Base-by-base conservation (phyloP, 768 basidiomycete species). In the Calocybe cyanea region DNA sequence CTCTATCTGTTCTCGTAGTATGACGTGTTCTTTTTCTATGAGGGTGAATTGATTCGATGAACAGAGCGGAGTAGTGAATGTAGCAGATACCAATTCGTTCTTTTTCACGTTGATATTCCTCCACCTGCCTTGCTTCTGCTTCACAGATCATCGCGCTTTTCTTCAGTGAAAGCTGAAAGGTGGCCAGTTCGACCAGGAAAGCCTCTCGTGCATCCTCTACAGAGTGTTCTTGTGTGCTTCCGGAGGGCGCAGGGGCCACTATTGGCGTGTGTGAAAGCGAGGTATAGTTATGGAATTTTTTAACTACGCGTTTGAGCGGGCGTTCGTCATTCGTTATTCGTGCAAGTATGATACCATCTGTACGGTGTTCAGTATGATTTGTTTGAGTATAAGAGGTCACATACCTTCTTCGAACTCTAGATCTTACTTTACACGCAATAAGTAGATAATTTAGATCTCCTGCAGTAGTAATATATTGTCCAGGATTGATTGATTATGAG, bases 291-390 rank as follows among this genome's bases (percentile, higher is more conserved):
- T 87, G 84, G 60, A 90, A 91, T 61, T 85, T 87, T 68, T 87
- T 88, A 46, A 88, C 79, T 25, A 91, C 77, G 35, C 87, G 80
- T 30, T 83, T 80, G 20, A 92, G 71, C 18, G 81, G 79, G 11
- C 86, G 79, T 64, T 92, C 88, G 54, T 92, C 88, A 58, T 90
- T 85, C 15, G 81, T 83, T 52, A 92, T 89, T 42, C 90, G 80
- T 1, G 84, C 76, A 57, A 86, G 81, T 38, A 90, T 88, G 54
- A 92, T 81, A 43, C 78, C 76, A 66, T 92, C 90, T 92, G 54
- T 45, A n/a, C 46, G 44, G 28, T 48, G 55, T 55, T 43, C 49
- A 46, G 57, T 59, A 60, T 68, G 25, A 28, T 11, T 28, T 11
- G 5, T 28, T 6, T 28, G 25, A 28, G 25, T 38, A 36, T 19